Evolutionary conservation across 169 alveolate species (phyloP).

Genomic region (Theileria annulata): DNA sequence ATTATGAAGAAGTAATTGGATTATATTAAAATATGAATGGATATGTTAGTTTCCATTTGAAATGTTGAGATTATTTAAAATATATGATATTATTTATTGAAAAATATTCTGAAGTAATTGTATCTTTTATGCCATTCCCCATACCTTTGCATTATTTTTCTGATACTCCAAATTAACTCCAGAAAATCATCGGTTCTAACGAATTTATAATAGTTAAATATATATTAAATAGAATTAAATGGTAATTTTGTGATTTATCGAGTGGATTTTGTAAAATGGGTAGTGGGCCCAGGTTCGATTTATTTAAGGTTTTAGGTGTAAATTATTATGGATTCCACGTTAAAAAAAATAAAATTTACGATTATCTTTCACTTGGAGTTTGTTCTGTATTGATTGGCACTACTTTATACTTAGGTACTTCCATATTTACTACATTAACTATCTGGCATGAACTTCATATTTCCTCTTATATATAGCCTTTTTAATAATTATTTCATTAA

Average conservation of each 20-base stretch:
- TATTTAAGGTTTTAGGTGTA: slow-evolving; percentile 59
- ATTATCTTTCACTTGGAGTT: slow-evolving; percentile 50
- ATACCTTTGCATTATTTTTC: slow-evolving; percentile 6
- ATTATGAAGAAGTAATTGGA: not conserved
- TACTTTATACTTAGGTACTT: slow-evolving; percentile 57
- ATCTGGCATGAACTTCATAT: not conserved
- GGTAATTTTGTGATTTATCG: not conserved
- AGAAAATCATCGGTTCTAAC: not conserved
- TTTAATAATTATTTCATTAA: not conserved
- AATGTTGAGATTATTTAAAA: not conserved
- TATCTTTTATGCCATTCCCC: slow-evolving; percentile 7
- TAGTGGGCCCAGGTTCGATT: slow-evolving; percentile 60
- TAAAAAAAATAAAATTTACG: slow-evolving; percentile 61
- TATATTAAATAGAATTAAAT: not conserved
- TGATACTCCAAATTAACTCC: not conserved
- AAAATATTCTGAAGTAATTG: not conserved
- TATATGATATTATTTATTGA: not conserved
- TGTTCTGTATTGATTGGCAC: slow-evolving; percentile 56
- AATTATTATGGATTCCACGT: slow-evolving; percentile 69
- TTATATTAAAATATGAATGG: not conserved
- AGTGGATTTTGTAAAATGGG: slow-evolving; percentile 31
- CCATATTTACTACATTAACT: not conserved
- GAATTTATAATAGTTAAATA: not conserved
- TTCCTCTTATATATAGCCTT: not conserved
- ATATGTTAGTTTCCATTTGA: not conserved